Evolutionary conservation across 305 asterid species (phyloP), one percentile per base, ranked within the genome.

Genomic region (Fraxinus greggii): DNA sequence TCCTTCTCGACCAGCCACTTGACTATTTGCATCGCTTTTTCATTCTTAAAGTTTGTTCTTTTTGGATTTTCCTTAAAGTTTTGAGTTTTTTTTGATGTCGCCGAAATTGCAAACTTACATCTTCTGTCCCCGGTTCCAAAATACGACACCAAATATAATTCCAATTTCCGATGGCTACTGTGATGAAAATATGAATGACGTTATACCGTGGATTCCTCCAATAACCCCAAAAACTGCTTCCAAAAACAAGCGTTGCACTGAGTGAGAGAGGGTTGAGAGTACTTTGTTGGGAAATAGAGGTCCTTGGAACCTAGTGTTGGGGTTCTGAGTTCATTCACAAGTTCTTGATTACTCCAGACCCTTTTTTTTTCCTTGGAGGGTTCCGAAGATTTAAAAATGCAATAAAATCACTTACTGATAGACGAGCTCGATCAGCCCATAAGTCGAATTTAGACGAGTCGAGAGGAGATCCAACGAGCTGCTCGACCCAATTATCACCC

Each of bases 221-320:
- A 76, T 91, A 89, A 31, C 92, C 86, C 88, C 83, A 0, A 86
- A 33, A 76, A 75, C 73, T 87, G 93, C 83, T 91, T 91, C 94
- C 92, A 89, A 81, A 87, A 80, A 79, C 92, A 87, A 74, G 91
- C 90, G 77, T 81, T 84, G 83, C 88, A 89, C 82, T 91, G 92
- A 72, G 76, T 81, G 12, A 85, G 23, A 76, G 87, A 88, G 3
- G 93, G 65, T n/a, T 86, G 93, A 21, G 92, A 77, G 76, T 86
- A 82, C 69, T 85, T 80, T 6, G 91, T 85, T 13, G 88, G 86
- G 63, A 87, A 91, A 36, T 77, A 36, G 33, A 88, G 85, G 83
- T 87, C 90, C 24, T 76, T 76, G 35, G 89, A 88, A 42, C 86
- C 90, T 28, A 85, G 87, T 12, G 82, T 42, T 15, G 91, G 91